Evolutionary conservation across 352 stramenopile genomes (phyloP).

Genomic region (Thalassiosira livingstoniorum): DNA sequence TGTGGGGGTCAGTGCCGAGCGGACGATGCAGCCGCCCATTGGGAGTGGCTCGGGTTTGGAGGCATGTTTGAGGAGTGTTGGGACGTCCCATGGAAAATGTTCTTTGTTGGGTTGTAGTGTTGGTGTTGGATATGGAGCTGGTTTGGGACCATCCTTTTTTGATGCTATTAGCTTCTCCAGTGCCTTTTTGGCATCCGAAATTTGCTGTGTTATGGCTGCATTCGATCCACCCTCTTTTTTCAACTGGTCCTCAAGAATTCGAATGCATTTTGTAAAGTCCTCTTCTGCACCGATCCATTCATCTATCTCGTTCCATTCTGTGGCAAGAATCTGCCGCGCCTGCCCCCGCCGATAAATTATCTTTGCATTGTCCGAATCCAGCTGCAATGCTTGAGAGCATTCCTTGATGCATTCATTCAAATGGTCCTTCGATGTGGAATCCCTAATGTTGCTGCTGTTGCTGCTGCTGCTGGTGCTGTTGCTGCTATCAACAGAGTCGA

Average conservation of each 20-base stretch:
- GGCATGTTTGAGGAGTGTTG: too few species aligned
- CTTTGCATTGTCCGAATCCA: constrained; percentile 51
- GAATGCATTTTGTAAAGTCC: constrained; percentile 7
- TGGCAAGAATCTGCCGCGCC: constrained; percentile 39
- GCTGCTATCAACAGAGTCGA: too few species aligned
- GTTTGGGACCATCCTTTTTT: too few species aligned
- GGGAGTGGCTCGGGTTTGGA: too few species aligned
- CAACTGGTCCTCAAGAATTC: constrained; percentile 12
- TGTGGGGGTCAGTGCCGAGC: too few species aligned
- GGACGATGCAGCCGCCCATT: too few species aligned
- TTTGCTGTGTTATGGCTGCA: constrained; percentile 3
- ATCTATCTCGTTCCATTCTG: neutral
- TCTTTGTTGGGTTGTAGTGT: too few species aligned
- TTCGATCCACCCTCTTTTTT: neutral
- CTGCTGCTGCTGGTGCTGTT: neutral
- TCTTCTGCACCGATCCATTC: constrained; percentile 1
- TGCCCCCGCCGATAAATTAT: constrained; percentile 62
- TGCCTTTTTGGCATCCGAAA: constrained; percentile 7
- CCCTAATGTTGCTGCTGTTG: neutral
- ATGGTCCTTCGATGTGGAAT: constrained; percentile 20
- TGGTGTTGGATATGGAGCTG: too few species aligned
- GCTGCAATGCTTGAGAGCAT: constrained; percentile 46
- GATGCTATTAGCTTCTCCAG: constrained; percentile 14
- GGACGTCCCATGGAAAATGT: too few species aligned
- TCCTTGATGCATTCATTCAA: constrained; percentile 46